These are phyloP conservation scores for Linum usitatissimum DNA, from an alignment of 345 rosid genomes.

Conservation along the genomic window DNA sequence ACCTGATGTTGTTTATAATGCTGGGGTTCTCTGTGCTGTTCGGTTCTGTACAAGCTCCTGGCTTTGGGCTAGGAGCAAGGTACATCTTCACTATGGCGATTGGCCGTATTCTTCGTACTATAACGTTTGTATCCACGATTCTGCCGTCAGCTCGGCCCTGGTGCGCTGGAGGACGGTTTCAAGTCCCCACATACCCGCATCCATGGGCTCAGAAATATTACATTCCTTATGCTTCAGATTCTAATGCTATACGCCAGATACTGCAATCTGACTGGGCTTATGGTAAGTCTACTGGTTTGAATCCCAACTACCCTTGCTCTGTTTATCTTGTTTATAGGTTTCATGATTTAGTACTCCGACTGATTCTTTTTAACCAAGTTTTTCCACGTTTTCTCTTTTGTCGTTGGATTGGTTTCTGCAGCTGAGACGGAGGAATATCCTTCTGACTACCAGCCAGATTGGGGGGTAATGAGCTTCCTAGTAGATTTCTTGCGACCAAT, in stretches of 20 bases:
- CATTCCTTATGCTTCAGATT: slow-evolving; percentile 74
- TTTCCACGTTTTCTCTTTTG: neutral
- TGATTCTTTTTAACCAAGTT: neutral
- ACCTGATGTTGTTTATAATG: slow-evolving; percentile 78
- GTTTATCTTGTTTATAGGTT: neutral
- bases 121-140: slow-evolving; percentile 75
- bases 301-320: neutral
- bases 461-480: slow-evolving; percentile 84
- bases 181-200: slow-evolving; percentile 68
- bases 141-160: slow-evolving; percentile 91
- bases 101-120: slow-evolving; percentile 87
- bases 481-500: slow-evolving; percentile 74
- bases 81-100: slow-evolving; percentile 87
- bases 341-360: neutral
- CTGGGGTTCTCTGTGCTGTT: slow-evolving; percentile 83
- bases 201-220: slow-evolving; percentile 81
- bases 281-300: slow-evolving; percentile 26
- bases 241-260: slow-evolving; percentile 48
- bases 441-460: slow-evolving; percentile 55
- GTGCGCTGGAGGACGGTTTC: slow-evolving; percentile 72
- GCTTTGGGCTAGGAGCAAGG: slow-evolving; percentile 84
- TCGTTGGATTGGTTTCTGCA: slow-evolving; percentile 12
- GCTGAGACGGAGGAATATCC: slow-evolving; percentile 36
- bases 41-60: slow-evolving; percentile 72
- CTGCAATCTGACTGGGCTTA: slow-evolving; percentile 49